Conservation (phyloP, 75 land plant genomes). For the Cunninghamia lanceolata region DNA sequence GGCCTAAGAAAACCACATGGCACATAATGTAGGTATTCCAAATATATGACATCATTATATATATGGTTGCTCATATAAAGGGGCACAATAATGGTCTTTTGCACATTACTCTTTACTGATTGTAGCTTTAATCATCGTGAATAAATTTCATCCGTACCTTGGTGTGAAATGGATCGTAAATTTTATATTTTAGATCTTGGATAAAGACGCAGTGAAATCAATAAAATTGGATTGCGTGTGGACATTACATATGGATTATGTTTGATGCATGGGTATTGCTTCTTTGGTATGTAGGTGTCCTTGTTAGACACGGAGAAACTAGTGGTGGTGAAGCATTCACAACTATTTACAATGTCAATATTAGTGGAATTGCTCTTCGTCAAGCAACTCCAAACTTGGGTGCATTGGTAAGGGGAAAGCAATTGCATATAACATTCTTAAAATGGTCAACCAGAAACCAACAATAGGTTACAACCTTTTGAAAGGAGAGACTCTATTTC, state of each 20-base stretch:
- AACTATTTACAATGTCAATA: constrained; percentile 55
- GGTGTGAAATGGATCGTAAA: not conserved
- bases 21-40: constrained; percentile 76
- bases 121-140: not conserved
- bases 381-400: constrained; percentile 66
- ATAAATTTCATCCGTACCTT: not conserved
- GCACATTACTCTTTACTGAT: not conserved
- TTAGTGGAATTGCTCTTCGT: constrained; percentile 76
- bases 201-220: constrained; percentile 76
- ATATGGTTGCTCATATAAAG: not conserved
- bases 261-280: constrained; percentile 68
- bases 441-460: constrained; percentile 38
- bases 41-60: not conserved
- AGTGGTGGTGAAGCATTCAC: constrained; percentile 79
- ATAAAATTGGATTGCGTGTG: constrained; percentile 67
- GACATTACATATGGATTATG: constrained; percentile 56
- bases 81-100: too few species aligned
- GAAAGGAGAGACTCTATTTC: constrained; percentile 30
- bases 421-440: constrained; percentile 52
- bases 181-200: constrained; percentile 47
- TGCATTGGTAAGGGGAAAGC: constrained; percentile 63
- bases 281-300: constrained; percentile 69
- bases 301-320: constrained; percentile 50
- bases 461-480: constrained; percentile 18
- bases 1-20: constrained; percentile 70